Evolutionary conservation across 768 basidiomycete species (phyloP).

Genomic region (Rhizopogon rudus): DNA sequence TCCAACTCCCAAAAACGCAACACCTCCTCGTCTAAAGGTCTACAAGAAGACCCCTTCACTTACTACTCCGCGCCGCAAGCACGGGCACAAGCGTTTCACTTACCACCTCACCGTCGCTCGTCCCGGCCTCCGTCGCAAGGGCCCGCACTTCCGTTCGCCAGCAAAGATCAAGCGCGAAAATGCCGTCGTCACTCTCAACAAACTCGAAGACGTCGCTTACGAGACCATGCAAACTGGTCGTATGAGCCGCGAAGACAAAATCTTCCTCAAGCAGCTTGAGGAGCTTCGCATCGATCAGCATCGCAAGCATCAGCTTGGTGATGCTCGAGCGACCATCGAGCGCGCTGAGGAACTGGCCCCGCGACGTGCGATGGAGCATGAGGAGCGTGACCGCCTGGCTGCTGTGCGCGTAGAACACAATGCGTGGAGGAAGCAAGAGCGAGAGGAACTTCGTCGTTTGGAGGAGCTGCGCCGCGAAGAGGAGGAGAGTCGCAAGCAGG

Average conservation of each 20-base stretch:
- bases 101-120: constrained; percentile 1
- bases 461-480: constrained; percentile 12
- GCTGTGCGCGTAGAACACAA: constrained; percentile 9
- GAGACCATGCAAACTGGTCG: constrained; percentile 9
- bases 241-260: constrained; percentile 16
- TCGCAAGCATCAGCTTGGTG: constrained; percentile 11
- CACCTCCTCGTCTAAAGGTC: constrained; percentile 1
- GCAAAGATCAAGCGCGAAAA: constrained; percentile 1
- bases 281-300: constrained; percentile 12
- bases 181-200: neutral
- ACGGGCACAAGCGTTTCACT: constrained; percentile 15
- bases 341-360: constrained; percentile 16
- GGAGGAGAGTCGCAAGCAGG: constrained; percentile 5
- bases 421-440: constrained; percentile 7
- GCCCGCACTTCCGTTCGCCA: neutral
- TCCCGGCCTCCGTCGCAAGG: constrained; percentile 2
- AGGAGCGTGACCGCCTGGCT: constrained; percentile 15
- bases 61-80: constrained; percentile 8
- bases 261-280: constrained; percentile 21
- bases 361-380: constrained; percentile 12
- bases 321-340: constrained; percentile 14
- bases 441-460: constrained; percentile 12
- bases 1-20: neutral
- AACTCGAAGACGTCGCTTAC: constrained; percentile 1
- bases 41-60: neutral